These are phyloP conservation scores for Acacia melanoxylon DNA, from an alignment of 306 rosid species.

Conservation along the genomic window DNA sequence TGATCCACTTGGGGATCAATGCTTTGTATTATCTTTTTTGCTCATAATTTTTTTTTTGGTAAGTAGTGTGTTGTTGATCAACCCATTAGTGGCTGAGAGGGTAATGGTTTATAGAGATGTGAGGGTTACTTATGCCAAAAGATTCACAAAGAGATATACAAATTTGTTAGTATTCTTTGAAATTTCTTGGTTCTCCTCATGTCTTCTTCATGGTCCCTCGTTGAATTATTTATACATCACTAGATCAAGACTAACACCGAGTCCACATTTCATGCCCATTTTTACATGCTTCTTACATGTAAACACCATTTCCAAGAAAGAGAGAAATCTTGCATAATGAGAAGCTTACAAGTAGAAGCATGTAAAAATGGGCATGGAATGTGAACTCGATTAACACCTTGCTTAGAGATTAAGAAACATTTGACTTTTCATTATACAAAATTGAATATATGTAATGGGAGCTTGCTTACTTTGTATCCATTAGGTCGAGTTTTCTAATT, in stretches of 20 bases:
- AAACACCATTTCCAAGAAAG: too few species aligned
- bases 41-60: not conserved
- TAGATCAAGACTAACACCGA: not conserved
- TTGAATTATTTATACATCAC: not conserved
- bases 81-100: conserved; percentile 9
- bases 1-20: not conserved
- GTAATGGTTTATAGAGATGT: conserved; percentile 11
- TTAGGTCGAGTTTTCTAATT: too few species aligned
- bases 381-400: not conserved
- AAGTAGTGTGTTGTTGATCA: conserved; percentile 23
- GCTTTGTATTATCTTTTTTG: not conserved
- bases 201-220: not conserved
- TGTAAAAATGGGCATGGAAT: too few species aligned
- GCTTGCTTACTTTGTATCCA: too few species aligned
- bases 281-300: too few species aligned
- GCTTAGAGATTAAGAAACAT: not conserved
- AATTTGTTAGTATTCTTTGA: conserved; percentile 8
- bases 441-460: not conserved
- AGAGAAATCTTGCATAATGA: too few species aligned
- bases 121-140: not conserved
- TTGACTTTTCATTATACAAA: not conserved
- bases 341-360: too few species aligned
- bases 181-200: not conserved
- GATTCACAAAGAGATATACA: not conserved
- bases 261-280: too few species aligned